Percentiles rank a stretch among this genome's conserved stretches.
Conservation (phyloP, 2,329 filamentous ascomycete species). For the Colletotrichum lupini region DNA sequence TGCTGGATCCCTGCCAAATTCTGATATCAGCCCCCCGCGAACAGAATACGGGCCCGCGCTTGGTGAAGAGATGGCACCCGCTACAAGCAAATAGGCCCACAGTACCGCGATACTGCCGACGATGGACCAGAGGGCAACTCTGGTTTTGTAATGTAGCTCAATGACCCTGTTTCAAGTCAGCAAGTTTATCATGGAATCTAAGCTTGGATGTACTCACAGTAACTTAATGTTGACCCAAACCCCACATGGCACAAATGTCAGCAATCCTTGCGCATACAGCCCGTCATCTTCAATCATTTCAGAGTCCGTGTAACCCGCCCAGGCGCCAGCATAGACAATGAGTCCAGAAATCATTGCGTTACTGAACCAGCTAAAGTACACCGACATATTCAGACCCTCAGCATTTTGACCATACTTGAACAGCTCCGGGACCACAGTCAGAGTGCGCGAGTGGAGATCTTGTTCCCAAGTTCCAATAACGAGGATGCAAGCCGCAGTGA, state of each 20-base stretch:
- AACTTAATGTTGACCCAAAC: constrained; percentile 16
- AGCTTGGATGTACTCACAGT: background rate
- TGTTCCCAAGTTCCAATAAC: constrained; percentile 95
- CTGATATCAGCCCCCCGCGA: background rate
- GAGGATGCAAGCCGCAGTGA: constrained; percentile 89
- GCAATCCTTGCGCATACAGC: constrained; percentile 2
- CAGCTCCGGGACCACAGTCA: constrained; percentile 89
- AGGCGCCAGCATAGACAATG: constrained; percentile 4
- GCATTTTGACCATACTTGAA: constrained; percentile 84
- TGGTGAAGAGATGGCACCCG: background rate
- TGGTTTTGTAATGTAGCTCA: background rate
- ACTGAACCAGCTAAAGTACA: constrained; percentile 69
- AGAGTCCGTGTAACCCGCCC: constrained; percentile 1
- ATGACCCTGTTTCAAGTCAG: background rate
- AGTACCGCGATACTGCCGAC: background rate
- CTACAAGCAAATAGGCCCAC: background rate
- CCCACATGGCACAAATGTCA: background rate
- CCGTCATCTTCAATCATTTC: constrained; percentile 14
- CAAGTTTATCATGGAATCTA: no score
- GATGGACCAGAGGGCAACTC: background rate
- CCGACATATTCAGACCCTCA: constrained; percentile 76
- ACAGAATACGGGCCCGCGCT: constrained; percentile 3
- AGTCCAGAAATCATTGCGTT: constrained; percentile 36
- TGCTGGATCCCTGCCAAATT: background rate
- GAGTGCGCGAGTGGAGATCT: constrained; percentile 82